Evolutionary conservation across 257 asterid genomes (phyloP).

Genomic region (Solanum habrochaites): DNA sequence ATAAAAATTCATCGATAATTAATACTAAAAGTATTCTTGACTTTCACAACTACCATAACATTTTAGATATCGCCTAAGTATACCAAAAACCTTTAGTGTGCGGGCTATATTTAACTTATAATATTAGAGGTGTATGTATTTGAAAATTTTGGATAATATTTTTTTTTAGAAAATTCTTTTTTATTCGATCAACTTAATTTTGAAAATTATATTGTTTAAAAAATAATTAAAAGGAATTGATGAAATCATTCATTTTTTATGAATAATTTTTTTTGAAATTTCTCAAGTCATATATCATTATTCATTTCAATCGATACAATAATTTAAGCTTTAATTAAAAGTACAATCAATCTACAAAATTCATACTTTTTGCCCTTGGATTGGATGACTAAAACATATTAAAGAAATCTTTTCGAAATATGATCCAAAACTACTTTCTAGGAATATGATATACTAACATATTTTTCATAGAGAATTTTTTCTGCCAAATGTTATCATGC

Average conservation of each 20-base stretch:
- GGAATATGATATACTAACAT: too few relatives aligned
- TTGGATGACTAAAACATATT: not conserved
- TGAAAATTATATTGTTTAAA: too few relatives aligned
- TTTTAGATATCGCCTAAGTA: not conserved
- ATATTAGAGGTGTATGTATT: not conserved
- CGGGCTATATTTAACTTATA: not conserved
- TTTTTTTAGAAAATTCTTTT: too few relatives aligned
- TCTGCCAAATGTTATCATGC: not conserved
- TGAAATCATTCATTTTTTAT: too few relatives aligned
- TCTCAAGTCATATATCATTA: not conserved
- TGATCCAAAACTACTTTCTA: not conserved
- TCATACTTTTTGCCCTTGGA: not conserved
- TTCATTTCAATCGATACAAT: too few relatives aligned
- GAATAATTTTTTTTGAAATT: too few relatives aligned
- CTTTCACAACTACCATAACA: not conserved
- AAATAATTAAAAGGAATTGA: too few relatives aligned
- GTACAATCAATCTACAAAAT: not conserved
- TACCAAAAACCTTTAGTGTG: not conserved
- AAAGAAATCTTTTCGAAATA: not conserved
- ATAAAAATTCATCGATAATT: too few relatives aligned
- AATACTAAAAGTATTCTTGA: too few relatives aligned
- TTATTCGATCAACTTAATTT: not conserved
- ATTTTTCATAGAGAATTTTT: not conserved
- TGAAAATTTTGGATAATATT: not conserved
- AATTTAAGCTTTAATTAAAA: not conserved